Evolutionary conservation across 2,329 filamentous ascomycete species (phyloP), one percentile per base, ranked within the genome.

Genomic region (Neofusicoccum sp.): DNA sequence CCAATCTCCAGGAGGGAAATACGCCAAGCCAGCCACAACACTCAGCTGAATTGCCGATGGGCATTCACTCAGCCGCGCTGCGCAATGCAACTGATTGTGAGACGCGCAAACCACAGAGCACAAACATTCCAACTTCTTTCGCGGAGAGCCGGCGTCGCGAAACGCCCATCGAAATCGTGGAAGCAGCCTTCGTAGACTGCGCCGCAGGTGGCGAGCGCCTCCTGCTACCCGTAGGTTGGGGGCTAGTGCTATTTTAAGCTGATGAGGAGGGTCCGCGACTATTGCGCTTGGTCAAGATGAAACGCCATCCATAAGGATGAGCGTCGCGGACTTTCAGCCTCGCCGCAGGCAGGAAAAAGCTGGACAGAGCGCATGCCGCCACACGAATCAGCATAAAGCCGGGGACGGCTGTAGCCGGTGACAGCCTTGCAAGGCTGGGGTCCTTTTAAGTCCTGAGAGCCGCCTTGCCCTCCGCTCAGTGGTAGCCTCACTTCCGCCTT

Each of bases 361-460:
- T 33, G 22, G 34, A n/a, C 52, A 56, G 43, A n/a, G 50, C 14
- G 37, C 37, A 43, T 43, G 6, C 39, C 49, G 36, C 5, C 54
- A 56, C 16, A n/a, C 54, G 14, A 36, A 45, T 58, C 54, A 58
- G 54, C 41, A 58, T 36, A 45, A 58, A 45, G 39, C 41, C 29
- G 54, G 39, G 29, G 8, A 1, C 54, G 54, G 29, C 54, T 45
- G 29, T 45, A 58, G 31, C 54, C 31, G 41, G 39, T 31, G 37
- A 41, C 31, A 60, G 56, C 56, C 44, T 60, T 48, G 43, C 45
- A 60, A 60, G 56, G 44, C 43, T 43, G 33, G 31, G 33, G n/a
- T n/a, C 45, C 22, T 31, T 60, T 60, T 31, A 48, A 48, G 39
- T 33, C 45, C 33, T 14, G 31, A 37, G 34, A 41, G 14, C 43